phyloP scores from a whole-genome alignment of 1,139 yeast genomes.

The Hanseniaspora uvarum region DNA sequence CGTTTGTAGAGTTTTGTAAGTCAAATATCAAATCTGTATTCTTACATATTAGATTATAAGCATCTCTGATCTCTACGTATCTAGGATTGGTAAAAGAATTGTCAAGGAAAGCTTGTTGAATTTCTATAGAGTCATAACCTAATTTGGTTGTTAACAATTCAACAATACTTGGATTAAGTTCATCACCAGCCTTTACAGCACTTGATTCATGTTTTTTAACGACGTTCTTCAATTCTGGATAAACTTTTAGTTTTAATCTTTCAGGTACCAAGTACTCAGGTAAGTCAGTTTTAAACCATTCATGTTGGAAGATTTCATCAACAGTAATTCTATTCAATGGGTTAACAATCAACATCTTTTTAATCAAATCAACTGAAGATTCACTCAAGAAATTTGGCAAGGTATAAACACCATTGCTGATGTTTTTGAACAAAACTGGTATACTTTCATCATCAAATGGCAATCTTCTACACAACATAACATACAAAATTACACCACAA shows the following conservation, averaged over 20 bases:
- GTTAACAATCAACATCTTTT: constrained; percentile 91
- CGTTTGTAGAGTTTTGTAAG: constrained; percentile 39
- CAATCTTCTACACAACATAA: constrained; percentile 91
- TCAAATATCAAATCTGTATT: constrained; percentile 62
- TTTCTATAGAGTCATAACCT: constrained; percentile 89
- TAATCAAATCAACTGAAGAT: constrained; percentile 78
- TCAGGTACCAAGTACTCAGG: constrained; percentile 77
- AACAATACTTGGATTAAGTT: constrained; percentile 69
- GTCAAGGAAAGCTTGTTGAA: constrained; percentile 56
- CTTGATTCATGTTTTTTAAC: constrained; percentile 34
- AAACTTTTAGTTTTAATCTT: constrained; percentile 35
- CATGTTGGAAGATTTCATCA: constrained; percentile 87
- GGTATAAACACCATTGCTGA: constrained; percentile 88
- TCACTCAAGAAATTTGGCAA: constrained; percentile 79
- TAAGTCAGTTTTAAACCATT: constrained; percentile 82
- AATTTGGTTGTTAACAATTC: constrained; percentile 70
- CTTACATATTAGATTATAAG: constrained; percentile 78
- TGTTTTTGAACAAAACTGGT: constrained; percentile 90
- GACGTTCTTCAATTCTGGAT: constrained; percentile 31
- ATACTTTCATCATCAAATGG: constrained; percentile 98
- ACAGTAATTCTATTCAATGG: constrained; percentile 93
- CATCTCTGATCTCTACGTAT: constrained; percentile 78
- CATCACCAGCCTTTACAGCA: constrained; percentile 23
- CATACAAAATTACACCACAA: constrained; percentile 90
- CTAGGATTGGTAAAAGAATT: constrained; percentile 33